phyloP scores from a whole-genome alignment of 495 filamentous ascomycete genomes.

The Podospora conica region DNA sequence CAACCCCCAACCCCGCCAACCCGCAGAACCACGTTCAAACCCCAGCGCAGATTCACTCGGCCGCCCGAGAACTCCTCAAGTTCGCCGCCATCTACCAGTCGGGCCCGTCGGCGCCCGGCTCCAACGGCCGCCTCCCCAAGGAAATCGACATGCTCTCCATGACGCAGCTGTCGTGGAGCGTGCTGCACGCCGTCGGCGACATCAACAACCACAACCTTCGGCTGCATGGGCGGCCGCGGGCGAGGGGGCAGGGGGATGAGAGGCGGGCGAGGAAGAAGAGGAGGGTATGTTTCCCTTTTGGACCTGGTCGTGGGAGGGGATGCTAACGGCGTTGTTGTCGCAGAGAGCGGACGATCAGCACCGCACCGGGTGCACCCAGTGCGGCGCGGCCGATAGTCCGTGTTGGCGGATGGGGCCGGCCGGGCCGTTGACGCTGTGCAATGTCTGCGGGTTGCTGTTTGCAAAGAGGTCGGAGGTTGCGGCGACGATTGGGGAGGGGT shows the following conservation, averaged over 20 bases:
- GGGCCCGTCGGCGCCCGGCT: not conserved
- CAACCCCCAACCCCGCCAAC: not conserved
- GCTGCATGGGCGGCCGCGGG: not conserved
- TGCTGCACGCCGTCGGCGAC: slow-evolving; percentile 17
- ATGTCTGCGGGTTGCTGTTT: slow-evolving; percentile 19
- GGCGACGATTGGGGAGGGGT: not conserved
- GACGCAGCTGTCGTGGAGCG: slow-evolving; percentile 16
- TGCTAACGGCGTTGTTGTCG: not conserved
- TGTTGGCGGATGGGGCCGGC: slow-evolving; percentile 15
- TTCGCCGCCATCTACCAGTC: slow-evolving; percentile 12
- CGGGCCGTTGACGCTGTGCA: slow-evolving; percentile 18
- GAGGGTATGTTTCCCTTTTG: not conserved
- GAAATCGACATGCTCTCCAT: slow-evolving; percentile 21
- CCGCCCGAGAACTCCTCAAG: slow-evolving; percentile 16
- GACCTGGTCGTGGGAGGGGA: not conserved
- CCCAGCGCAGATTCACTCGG: slow-evolving; percentile 6
- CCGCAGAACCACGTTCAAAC: not conserved
- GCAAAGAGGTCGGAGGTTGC: slow-evolving; percentile 11
- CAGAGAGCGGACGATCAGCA: not conserved
- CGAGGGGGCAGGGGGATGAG: not conserved
- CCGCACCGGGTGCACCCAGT: slow-evolving; percentile 5
- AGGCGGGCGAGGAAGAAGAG: not conserved
- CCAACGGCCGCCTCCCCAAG: slow-evolving; percentile 4
- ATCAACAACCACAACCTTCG: slow-evolving; percentile 13
- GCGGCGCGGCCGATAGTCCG: slow-evolving; percentile 12